phyloP scores from a whole-genome alignment of 768 basidiomycete genomes.

The Hericium coralloides region DNA sequence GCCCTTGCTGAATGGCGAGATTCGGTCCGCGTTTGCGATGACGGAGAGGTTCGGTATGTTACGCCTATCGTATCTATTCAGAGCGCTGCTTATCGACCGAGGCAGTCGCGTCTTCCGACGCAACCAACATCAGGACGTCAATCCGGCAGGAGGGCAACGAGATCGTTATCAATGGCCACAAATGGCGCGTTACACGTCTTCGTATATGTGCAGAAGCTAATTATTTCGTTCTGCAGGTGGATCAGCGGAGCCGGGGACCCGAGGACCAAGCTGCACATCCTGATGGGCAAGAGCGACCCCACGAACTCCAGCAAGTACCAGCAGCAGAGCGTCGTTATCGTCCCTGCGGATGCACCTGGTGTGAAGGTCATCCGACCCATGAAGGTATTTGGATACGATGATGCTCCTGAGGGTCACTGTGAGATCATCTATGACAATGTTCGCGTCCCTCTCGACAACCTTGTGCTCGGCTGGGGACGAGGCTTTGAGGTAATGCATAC shows the following conservation, averaged over 20 bases:
- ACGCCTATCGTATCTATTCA: background rate
- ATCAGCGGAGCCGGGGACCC: constrained; percentile 97
- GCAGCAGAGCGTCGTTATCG: constrained; percentile 91
- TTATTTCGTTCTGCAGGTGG: constrained; percentile 49
- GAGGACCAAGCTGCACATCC: constrained; percentile 79
- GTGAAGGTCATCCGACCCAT: constrained; percentile 89
- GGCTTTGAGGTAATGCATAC: constrained; percentile 71
- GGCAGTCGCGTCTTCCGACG: constrained; percentile 87
- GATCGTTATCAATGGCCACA: constrained; percentile 92
- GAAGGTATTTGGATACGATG: constrained; percentile 90
- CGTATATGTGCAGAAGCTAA: background rate
- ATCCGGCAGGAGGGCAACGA: constrained; percentile 77
- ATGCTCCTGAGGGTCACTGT: constrained; percentile 94
- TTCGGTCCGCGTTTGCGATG: constrained; percentile 94
- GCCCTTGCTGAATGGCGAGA: constrained; percentile 87
- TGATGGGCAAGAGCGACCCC: constrained; percentile 93
- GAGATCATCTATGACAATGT: constrained; percentile 95
- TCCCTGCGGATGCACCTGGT: constrained; percentile 82
- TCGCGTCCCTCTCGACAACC: constrained; percentile 71
- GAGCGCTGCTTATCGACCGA: constrained; percentile 4
- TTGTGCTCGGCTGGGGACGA: constrained; percentile 87
- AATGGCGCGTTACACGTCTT: constrained; percentile 54
- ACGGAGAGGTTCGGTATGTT: constrained; percentile 80
- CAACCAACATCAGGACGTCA: constrained; percentile 88
- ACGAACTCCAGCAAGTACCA: constrained; percentile 63